A percentile compares a stretch with the other conserved stretches of the same genome.
Conservation (phyloP, 1,284 basidiomycete species). For the Mrakiaceae sp. region DNA sequence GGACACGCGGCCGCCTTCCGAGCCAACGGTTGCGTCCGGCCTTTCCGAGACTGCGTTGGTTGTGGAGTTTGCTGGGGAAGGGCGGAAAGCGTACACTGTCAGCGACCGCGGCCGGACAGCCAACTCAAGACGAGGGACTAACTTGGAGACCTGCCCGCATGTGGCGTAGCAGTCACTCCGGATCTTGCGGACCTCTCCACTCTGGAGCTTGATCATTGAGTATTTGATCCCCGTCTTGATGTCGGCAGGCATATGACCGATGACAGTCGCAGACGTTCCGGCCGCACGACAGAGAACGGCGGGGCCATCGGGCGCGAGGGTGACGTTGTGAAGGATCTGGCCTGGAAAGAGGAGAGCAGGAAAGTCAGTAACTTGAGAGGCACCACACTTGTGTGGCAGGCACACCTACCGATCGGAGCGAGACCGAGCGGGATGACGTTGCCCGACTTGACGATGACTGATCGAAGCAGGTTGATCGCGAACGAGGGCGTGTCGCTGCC, state of each 20-base stretch:
- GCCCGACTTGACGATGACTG: conserved; percentile 74
- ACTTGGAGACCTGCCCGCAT: conserved; percentile 84
- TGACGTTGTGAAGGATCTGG: conserved; percentile 57
- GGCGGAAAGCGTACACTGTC: not conserved
- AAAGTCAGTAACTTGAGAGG: no score
- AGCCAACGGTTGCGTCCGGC: conserved; percentile 85
- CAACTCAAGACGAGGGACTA: conserved; percentile 19
- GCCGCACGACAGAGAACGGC: conserved; percentile 81
- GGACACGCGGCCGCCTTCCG: conserved; percentile 72
- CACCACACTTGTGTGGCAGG: no score
- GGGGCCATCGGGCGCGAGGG: conserved; percentile 62
- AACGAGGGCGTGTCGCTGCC: conserved; percentile 10
- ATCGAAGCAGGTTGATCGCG: conserved; percentile 75
- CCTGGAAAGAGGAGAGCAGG: no score
- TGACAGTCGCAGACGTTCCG: conserved; percentile 72
- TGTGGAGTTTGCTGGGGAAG: conserved; percentile 54
- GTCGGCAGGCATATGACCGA: conserved; percentile 49
- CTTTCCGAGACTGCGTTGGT: conserved; percentile 74
- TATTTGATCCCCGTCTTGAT: conserved; percentile 48
- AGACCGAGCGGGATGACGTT: conserved; percentile 89
- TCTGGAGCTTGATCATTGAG: conserved; percentile 65
- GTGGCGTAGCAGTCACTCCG: conserved; percentile 75
- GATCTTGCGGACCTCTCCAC: conserved; percentile 83
- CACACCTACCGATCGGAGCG: conserved; percentile 37
- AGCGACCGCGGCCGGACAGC: not conserved